Base-by-base conservation (phyloP, 2,329 filamentous ascomycete species). In the Cadophora sp. region DNA sequence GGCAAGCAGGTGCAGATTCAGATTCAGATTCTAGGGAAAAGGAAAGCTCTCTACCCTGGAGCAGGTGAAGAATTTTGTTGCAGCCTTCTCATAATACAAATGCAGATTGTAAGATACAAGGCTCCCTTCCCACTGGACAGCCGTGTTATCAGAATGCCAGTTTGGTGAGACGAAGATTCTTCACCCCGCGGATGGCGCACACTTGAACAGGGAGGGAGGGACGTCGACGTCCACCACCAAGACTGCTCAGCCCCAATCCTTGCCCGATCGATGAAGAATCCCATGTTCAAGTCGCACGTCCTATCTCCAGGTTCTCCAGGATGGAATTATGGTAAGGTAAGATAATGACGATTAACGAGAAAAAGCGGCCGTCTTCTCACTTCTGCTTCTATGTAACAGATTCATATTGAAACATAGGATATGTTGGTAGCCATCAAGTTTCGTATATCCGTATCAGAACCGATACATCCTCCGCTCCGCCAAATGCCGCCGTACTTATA, bases 271-370 rank as follows among this genome's bases (percentile, higher is more conserved):
- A 59, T 59, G 36, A 50, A 50, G 53, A 45, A 30, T 48, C 53
- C 53, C 30, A 48, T 24, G 43, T 14, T 14, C 24, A 16, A 24
- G 39, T 59, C 27, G 30, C 51, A 48, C 41, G 22, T 50, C 39
- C 56, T 20, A 45, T 50, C 45, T 53, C 43, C 55, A 65, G 55
- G 43, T 65, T 65, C 24, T 58, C 45, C 55, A 65, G 53, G 9
- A 48, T 60, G 22, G 33, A 47, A 47, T 43, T 13, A 13, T 18
- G 18, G 41, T 13, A 45, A 5, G 3, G n/a, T 45, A 45, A 16
- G 1, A 6, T 20, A 39, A 39, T 41, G 55, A 27, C 36, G 36
- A 58, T 8, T 18, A 11, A 24, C 33, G 6, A 33, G 16, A 47
- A 47, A 47, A n/a, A 56, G 30, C 33, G 33, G 33, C 53, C n/a